phyloP scores from a whole-genome alignment of 2,329 filamentous ascomycete species.

The Endoconidiophora polonica region DNA sequence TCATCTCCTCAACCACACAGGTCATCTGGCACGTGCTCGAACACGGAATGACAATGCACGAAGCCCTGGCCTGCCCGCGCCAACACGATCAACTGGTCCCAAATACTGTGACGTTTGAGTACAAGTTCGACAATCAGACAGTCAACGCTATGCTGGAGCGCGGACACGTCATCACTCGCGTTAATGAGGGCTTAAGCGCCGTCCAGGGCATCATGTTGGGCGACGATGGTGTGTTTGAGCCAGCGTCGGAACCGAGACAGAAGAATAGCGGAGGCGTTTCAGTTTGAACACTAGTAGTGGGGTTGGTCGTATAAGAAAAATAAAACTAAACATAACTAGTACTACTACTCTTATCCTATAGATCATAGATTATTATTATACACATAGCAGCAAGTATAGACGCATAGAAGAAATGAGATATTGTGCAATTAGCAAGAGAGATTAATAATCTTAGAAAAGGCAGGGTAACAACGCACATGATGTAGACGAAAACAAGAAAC shows the following conservation, averaged over 20 bases:
- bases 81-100: constrained; percentile 74
- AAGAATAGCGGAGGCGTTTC: constrained; percentile 49
- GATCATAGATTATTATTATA: not conserved
- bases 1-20: constrained; percentile 66
- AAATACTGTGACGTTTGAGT: constrained; percentile 51
- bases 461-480: no score
- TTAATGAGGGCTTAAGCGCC: constrained; percentile 44
- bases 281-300: constrained; percentile 16
- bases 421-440: no score
- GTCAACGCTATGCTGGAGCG: constrained; percentile 43
- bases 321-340: no score
- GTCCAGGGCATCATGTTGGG: constrained; percentile 52
- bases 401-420: no score
- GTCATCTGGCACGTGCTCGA: constrained; percentile 59
- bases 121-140: constrained; percentile 46
- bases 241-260: constrained; percentile 61
- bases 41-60: constrained; percentile 35
- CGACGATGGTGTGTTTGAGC: constrained; percentile 55
- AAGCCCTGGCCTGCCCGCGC: constrained; percentile 49
- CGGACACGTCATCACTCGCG: constrained; percentile 59
- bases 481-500: no score
- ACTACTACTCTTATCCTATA: not conserved
- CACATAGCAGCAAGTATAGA: no score
- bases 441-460: not conserved
- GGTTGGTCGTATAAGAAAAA: not conserved